Conservation (phyloP, 306 rosid genomes). For the Urtica urens region DNA sequence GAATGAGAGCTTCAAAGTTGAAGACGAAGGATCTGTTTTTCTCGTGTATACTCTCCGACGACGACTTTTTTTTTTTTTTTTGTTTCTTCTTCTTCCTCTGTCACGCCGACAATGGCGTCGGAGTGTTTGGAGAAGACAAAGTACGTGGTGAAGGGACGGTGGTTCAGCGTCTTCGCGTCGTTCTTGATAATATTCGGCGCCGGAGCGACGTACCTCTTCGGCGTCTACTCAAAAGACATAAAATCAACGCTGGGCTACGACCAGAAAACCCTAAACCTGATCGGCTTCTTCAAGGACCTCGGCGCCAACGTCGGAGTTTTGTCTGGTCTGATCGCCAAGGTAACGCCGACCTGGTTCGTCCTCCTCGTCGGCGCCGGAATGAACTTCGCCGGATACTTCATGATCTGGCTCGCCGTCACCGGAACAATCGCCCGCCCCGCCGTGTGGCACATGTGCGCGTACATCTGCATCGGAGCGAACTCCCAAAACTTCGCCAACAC, state of each 20-base stretch:
- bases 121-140: not conserved
- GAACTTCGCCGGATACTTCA: conserved; percentile 40
- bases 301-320: conserved; percentile 40
- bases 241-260: conserved; percentile 38
- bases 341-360: conserved; percentile 41
- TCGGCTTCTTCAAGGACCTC: conserved; percentile 38
- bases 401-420: conserved; percentile 37
- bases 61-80: not conserved
- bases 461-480: conserved; percentile 38
- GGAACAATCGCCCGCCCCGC: conserved; percentile 28
- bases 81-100: not conserved
- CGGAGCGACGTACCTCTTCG: conserved; percentile 37
- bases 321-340: conserved; percentile 37
- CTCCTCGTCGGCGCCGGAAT: conserved; percentile 32
- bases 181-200: conserved; percentile 44
- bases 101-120: not conserved
- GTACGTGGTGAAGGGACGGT: conserved; percentile 26
- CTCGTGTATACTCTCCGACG: too few species aligned
- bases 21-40: too few species aligned
- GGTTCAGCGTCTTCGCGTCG: conserved; percentile 43
- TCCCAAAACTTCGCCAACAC: conserved; percentile 43
- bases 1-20: too few species aligned
- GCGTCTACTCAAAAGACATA: conserved; percentile 31
- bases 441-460: conserved; percentile 48
- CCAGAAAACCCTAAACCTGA: conserved; percentile 27